phyloP scores from a whole-genome alignment of 208 protist species.

The Herpetomonas samuelpessoai region DNA sequence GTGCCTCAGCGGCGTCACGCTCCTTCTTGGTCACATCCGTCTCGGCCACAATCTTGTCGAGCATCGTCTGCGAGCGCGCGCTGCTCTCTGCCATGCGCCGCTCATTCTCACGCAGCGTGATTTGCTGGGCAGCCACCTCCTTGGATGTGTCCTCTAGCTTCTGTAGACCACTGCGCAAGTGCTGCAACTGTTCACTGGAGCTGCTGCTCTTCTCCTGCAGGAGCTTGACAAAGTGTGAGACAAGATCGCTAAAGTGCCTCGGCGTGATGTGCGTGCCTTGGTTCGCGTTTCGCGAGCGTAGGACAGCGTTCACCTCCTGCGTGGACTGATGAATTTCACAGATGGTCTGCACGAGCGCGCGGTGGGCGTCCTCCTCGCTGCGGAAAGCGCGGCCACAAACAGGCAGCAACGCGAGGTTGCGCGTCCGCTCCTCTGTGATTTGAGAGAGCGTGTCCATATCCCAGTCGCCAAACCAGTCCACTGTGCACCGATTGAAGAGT shows the following conservation, averaged over 20 bases:
- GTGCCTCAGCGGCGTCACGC: conserved; percentile 57
- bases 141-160: conserved; percentile 93
- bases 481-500: conserved; percentile 99
- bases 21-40: conserved; percentile 84
- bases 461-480: conserved; percentile 99
- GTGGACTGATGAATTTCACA: conserved; percentile 94
- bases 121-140: conserved; percentile 83
- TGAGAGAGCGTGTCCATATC: conserved; percentile 92
- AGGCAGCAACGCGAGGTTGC: conserved; percentile 84
- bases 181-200: conserved; percentile 94
- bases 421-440: conserved; percentile 91
- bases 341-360: conserved; percentile 83
- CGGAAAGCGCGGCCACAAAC: conserved; percentile 39
- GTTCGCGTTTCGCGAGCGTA: conserved; percentile 78
- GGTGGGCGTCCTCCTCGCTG: conserved; percentile 43
- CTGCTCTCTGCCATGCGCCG: conserved; percentile 79
- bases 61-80: conserved; percentile 70
- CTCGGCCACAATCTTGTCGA: conserved; percentile 86
- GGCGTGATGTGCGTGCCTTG: conserved; percentile 95
- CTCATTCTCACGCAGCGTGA: conserved; percentile 80
- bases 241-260: conserved; percentile 98
- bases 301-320: conserved; percentile 69
- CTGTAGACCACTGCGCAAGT: conserved; percentile 95
- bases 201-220: conserved; percentile 92
- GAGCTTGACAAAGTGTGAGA: conserved; percentile 94